These are phyloP conservation scores for Articulospora tetracladia DNA, from an alignment of 495 filamentous ascomycete genomes.

Conservation along the genomic window DNA sequence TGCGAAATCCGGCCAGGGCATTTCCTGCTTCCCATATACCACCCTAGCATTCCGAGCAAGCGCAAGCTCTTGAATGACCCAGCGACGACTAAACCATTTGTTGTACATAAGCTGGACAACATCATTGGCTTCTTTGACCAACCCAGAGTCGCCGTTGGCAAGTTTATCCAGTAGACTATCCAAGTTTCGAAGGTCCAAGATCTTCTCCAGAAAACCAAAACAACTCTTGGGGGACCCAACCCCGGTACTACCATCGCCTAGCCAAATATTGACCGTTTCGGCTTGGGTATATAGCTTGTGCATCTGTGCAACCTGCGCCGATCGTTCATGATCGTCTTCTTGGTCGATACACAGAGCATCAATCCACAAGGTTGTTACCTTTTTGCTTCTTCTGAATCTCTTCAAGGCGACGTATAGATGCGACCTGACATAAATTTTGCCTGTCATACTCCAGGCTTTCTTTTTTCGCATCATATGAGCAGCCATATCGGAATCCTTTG, in stretches of 20 bases:
- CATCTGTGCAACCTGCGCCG: not conserved
- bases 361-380: not conserved
- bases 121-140: not conserved
- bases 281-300: not conserved
- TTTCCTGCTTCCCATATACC: conserved; percentile 16
- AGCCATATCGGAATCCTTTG: not conserved
- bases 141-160: not conserved
- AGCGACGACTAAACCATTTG: conserved; percentile 1
- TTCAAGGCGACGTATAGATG: not conserved
- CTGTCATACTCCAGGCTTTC: not conserved
- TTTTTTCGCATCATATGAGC: not conserved
- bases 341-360: not conserved
- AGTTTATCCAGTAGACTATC: not conserved
- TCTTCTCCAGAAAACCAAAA: not conserved
- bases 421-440: not conserved
- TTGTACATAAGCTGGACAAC: not conserved
- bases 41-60: not conserved
- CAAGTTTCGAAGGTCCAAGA: not conserved
- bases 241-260: not conserved
- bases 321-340: not conserved
- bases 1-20: conserved; percentile 32
- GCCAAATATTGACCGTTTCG: not conserved
- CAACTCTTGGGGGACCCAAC: not conserved
- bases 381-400: not conserved
- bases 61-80: conserved; percentile 3